Percentiles rank a stretch among this genome's conserved stretches.
phyloP scores from a whole-genome alignment of 2,329 filamentous ascomycete genomes.

The Clonostachys byssicola region DNA sequence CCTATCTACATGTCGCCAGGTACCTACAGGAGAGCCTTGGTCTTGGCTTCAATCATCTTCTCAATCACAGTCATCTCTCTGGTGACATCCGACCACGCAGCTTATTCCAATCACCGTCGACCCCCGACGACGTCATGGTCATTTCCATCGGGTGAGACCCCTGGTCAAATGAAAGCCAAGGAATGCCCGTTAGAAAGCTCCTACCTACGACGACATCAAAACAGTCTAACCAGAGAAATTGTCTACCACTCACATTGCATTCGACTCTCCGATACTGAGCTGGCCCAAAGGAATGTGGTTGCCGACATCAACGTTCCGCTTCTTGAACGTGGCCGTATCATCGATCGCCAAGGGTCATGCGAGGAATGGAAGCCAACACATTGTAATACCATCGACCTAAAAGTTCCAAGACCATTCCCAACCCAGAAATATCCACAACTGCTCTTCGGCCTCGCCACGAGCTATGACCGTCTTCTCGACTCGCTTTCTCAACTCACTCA shows the following conservation, averaged over 20 bases:
- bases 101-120: too few relatives aligned
- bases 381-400: slow-evolving; percentile 38
- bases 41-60: too few relatives aligned
- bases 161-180: background rate
- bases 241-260: slow-evolving; percentile 40
- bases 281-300: slow-evolving; percentile 28
- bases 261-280: slow-evolving; percentile 18
- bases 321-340: slow-evolving; percentile 19
- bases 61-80: too few relatives aligned
- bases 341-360: slow-evolving; percentile 19
- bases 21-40: too few relatives aligned
- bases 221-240: slow-evolving; percentile 32
- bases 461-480: slow-evolving; percentile 40
- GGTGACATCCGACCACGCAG: too few relatives aligned
- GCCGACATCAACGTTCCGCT: slow-evolving; percentile 25
- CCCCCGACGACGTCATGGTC: too few relatives aligned
- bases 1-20: too few relatives aligned
- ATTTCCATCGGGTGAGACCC: too few relatives aligned
- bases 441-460: slow-evolving; percentile 54
- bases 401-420: slow-evolving; percentile 39
- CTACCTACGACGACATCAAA: slow-evolving; percentile 18
- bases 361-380: slow-evolving; percentile 11
- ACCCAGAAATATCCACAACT: slow-evolving; percentile 40
- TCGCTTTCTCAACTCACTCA: slow-evolving; percentile 48
- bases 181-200: slow-evolving; percentile 18